Conservation (phyloP, 2,329 filamentous ascomycete species). For the Trichophyton rubrum region DNA sequence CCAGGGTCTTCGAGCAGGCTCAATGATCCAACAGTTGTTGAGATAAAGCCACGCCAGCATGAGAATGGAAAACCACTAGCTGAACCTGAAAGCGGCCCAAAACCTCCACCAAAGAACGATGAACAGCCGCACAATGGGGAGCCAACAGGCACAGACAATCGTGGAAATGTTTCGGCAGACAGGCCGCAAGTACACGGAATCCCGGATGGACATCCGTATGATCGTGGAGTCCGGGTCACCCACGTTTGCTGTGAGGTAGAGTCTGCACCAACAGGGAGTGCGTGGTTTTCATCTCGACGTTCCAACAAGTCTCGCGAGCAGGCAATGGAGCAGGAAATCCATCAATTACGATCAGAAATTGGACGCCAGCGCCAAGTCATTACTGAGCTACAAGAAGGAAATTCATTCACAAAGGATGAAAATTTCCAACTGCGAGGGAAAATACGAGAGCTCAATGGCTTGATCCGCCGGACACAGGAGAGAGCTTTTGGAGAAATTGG, state of each 20-base stretch:
- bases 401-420: background rate
- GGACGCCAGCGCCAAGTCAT: background rate
- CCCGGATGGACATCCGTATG: background rate
- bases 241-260: background rate
- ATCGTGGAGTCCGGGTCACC: background rate
- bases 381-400: background rate
- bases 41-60: background rate
- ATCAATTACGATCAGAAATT: conserved; percentile 1
- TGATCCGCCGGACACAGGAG: conserved; percentile 7
- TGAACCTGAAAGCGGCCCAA: background rate
- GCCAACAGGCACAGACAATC: background rate
- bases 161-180: background rate
- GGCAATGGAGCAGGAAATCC: background rate
- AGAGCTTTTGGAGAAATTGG: conserved; percentile 5
- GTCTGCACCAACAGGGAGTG: background rate
- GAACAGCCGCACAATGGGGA: background rate
- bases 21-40: background rate
- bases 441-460: conserved; percentile 2
- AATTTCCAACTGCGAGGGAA: conserved; percentile 5
- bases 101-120: background rate
- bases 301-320: conserved; percentile 3
- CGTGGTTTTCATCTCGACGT: background rate
- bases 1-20: background rate
- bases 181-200: background rate
- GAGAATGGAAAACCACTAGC: background rate